A percentile compares a stretch with the other conserved stretches of the same genome.
These are phyloP conservation scores for Candida suzukii DNA, from an alignment of 805 yeast genomes.

Conservation along the genomic window DNA sequence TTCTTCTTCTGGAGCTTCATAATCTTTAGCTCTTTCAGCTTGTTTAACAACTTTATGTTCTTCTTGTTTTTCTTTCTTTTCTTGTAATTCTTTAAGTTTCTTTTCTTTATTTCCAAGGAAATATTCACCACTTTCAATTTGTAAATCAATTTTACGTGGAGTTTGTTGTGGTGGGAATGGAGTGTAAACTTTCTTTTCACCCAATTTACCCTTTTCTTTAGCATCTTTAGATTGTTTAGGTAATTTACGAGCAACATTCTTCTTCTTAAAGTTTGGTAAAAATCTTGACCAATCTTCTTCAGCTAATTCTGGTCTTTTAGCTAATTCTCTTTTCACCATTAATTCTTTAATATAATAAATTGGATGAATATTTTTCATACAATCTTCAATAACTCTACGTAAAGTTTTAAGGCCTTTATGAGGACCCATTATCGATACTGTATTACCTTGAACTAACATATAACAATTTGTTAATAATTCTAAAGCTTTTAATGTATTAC, in stretches of 20 bases:
- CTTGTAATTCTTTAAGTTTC: slow-evolving; percentile 60
- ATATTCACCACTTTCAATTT: slow-evolving; percentile 97
- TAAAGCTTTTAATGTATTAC: slow-evolving; percentile 92
- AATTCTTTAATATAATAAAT: slow-evolving; percentile 94
- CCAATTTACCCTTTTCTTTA: slow-evolving; percentile 31
- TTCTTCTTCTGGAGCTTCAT: slow-evolving; percentile 77
- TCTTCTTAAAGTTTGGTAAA: slow-evolving; percentile 93
- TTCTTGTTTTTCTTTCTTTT: slow-evolving; percentile 73
- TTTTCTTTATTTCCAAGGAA: slow-evolving; percentile 86
- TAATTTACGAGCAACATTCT: slow-evolving; percentile 90
- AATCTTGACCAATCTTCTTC: slow-evolving; percentile 96
- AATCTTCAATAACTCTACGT: slow-evolving; percentile 92
- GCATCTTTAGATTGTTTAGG: slow-evolving; percentile 58
- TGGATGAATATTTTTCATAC: slow-evolving; percentile 97
- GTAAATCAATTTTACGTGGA: slow-evolving; percentile 95
- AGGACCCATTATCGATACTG: slow-evolving; percentile 96
- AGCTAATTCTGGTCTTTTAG: slow-evolving; percentile 92
- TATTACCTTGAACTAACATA: slow-evolving; percentile 93
- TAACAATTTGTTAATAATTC: slow-evolving; percentile 95
- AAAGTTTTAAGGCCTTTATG: slow-evolving; percentile 87
- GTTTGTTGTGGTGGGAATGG: slow-evolving; percentile 98
- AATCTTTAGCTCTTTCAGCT: slow-evolving; percentile 68
- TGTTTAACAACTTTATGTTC: slow-evolving; percentile 60
- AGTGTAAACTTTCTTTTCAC: slow-evolving; percentile 74
- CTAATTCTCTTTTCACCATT: slow-evolving; percentile 94